Base-by-base conservation (phyloP, 768 basidiomycete genomes). In the Mycena sanguinolenta region DNA sequence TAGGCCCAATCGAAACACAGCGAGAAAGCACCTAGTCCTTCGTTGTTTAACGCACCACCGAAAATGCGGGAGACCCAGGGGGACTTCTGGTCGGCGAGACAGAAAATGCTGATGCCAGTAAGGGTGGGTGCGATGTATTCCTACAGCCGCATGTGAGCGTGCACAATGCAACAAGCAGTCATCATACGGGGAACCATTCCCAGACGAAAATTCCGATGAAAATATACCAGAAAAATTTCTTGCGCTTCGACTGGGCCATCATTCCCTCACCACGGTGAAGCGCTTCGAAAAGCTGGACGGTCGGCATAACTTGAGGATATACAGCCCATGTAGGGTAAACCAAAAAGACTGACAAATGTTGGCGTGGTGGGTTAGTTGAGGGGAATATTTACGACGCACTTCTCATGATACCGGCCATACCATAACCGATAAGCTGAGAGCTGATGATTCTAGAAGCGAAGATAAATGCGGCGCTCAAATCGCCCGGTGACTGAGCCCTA, bases 1-100 rank as follows among this genome's bases (percentile, higher is more conserved):
- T 85, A 82, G 38, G 86, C 87, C 88, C 89, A 90, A 74, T 90
- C 89, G 27, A 90, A 80, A 65, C 81, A 88, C 52, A 89, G 72
- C 1, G 88, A 84, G 53, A 90, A 83, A 39, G 87, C 77, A 19
- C 87, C 89, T 25, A 90, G 80, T 25, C 88, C 88, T 76, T 89
- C 87, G 64, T 89, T 88, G 54, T 81, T 88, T 14, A 85, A 83
- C 23, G 82, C 84, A 14, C 88, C 88, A 67, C 87, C 87, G 67
- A 88, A 88, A 21, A 88, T 74, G n/a, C 82, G 79, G 0, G 86
- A 82, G 72, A 87, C 78, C 66, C 78, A 76, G 7, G 82, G 70
- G 55, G 77, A 84, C 28, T 84, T 78, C 34, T 79, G 82, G 66
- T 80, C 77, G 9, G 79, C 84, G 17, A 86, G 77, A 63, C 85